Evolutionary conservation across 192 early-diverging fungal genomes (phyloP).

Genomic region (Mortierella alpina): DNA sequence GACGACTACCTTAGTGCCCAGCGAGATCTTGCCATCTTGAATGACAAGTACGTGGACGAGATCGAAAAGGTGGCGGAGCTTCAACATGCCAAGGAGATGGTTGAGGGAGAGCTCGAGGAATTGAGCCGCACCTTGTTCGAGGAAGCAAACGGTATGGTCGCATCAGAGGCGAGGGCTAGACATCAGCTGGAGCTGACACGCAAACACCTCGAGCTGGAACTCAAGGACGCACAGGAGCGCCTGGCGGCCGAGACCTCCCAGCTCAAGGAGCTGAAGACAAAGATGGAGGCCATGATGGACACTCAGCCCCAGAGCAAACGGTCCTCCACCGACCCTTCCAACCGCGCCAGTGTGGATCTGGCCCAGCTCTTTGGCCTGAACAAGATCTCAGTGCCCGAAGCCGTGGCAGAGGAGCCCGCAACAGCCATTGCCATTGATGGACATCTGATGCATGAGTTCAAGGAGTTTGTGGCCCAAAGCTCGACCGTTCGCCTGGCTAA

Average conservation of each 20-base stretch:
- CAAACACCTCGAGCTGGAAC: conserved; percentile 71
- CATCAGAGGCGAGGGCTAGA: conserved; percentile 76
- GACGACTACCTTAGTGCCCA: conserved; percentile 78
- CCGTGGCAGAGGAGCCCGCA: conserved; percentile 42
- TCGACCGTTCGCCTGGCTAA: conserved; percentile 77
- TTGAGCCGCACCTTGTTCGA: conserved; percentile 90
- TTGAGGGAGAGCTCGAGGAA: conserved; percentile 96
- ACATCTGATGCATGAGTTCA: conserved; percentile 84
- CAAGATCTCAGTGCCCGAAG: conserved; percentile 51
- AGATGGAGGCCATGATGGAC: conserved; percentile 76
- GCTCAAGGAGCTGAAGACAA: conserved; percentile 84
- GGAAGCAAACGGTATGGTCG: conserved; percentile 95
- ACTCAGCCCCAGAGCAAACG: conserved; percentile 49
- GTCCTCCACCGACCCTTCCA: conserved; percentile 48
- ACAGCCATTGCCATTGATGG: conserved; percentile 74
- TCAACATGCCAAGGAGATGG: conserved; percentile 89
- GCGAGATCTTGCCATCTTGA: conserved; percentile 76
- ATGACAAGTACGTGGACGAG: conserved; percentile 87
- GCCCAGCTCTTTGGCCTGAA: conserved; percentile 53
- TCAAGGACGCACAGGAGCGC: conserved; percentile 73
- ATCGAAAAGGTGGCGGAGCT: conserved; percentile 89
- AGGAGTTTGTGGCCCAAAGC: conserved; percentile 82
- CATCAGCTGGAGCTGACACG: conserved; percentile 65
- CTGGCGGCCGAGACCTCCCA: conserved; percentile 85
- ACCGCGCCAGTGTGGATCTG: conserved; percentile 38